These are phyloP conservation scores for Byssochlamys sp. DNA, from an alignment of 2,329 filamentous ascomycete species.

Conservation along the genomic window DNA sequence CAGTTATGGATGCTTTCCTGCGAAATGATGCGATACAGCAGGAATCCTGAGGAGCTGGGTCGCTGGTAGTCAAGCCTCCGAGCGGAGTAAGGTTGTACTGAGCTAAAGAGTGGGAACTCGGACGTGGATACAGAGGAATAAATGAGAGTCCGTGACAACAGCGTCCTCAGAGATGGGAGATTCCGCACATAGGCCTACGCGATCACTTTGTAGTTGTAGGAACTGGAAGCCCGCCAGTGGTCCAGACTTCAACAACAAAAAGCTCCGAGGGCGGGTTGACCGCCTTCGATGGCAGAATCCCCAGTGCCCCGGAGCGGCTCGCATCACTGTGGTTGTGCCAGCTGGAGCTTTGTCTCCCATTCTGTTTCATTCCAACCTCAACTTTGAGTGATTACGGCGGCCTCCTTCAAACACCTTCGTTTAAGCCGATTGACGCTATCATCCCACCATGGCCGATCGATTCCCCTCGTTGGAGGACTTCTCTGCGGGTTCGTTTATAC, in stretches of 20 bases:
- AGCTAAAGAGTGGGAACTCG: background rate
- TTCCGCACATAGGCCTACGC: background rate
- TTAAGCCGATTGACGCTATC: slow-evolving; percentile 7
- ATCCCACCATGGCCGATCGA: slow-evolving; percentile 58
- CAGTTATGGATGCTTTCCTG: background rate
- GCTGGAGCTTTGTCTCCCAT: slow-evolving; percentile 3
- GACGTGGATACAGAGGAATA: background rate
- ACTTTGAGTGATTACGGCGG: background rate
- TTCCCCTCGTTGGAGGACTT: slow-evolving; percentile 75
- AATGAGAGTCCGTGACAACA: background rate
- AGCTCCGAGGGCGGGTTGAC: slow-evolving; percentile 3
- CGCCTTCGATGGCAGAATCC: slow-evolving; percentile 8
- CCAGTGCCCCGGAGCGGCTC: slow-evolving; percentile 1
- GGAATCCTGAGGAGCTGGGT: background rate
- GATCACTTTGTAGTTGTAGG: background rate
- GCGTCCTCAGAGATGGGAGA: background rate
- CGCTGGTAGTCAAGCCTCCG: background rate
- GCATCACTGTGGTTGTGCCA: slow-evolving; percentile 2
- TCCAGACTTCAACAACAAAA: slow-evolving; percentile 1
- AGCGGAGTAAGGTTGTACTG: background rate
- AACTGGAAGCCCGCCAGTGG: slow-evolving; percentile 5
- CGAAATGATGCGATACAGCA: background rate
- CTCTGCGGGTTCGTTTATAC: slow-evolving; percentile 44
- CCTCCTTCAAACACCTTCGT: background rate
- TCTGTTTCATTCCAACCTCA: slow-evolving; percentile 1